Conservation (phyloP, 768 basidiomycete genomes). For the Candolleomyces efflorescens region DNA sequence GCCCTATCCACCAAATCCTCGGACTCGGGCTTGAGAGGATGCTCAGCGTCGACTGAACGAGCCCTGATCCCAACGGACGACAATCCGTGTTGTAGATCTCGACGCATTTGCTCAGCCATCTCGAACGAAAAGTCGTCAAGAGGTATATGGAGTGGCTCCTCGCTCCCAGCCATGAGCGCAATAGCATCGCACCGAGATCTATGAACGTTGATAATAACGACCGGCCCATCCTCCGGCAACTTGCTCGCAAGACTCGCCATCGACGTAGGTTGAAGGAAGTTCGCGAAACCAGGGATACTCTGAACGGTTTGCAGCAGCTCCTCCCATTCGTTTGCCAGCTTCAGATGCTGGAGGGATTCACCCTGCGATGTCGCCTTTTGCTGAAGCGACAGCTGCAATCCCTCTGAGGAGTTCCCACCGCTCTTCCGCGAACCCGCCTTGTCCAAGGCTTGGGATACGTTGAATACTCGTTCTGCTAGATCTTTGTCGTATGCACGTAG, state of each 20-base stretch:
- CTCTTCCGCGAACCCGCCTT: background rate
- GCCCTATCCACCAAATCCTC: background rate
- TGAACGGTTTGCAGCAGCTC: conserved; percentile 10
- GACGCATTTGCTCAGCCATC: too few relatives aligned
- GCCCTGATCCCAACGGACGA: background rate
- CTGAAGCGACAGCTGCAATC: conserved; percentile 9
- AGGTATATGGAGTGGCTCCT: background rate
- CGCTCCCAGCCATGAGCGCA: background rate
- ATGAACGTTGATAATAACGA: background rate
- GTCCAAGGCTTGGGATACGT: conserved; percentile 1
- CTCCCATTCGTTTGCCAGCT: conserved; percentile 17
- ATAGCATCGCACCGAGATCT: background rate
- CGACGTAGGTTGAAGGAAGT: conserved; percentile 16
- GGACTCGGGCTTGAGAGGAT: background rate
- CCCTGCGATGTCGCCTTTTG: background rate
- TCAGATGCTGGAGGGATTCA: background rate
- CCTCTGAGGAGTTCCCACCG: background rate
- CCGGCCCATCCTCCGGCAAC: conserved; percentile 10
- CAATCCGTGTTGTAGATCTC: background rate
- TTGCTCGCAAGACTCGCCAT: background rate
- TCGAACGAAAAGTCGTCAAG: background rate
- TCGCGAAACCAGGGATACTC: conserved; percentile 14
- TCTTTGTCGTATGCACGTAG: conserved; percentile 12
- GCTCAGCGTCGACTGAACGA: background rate
- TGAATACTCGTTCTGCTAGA: conserved; percentile 12